Percentiles rank a stretch among this genome's conserved stretches.
Conservation (phyloP, 441 rosid species). For the Croton setiger region DNA sequence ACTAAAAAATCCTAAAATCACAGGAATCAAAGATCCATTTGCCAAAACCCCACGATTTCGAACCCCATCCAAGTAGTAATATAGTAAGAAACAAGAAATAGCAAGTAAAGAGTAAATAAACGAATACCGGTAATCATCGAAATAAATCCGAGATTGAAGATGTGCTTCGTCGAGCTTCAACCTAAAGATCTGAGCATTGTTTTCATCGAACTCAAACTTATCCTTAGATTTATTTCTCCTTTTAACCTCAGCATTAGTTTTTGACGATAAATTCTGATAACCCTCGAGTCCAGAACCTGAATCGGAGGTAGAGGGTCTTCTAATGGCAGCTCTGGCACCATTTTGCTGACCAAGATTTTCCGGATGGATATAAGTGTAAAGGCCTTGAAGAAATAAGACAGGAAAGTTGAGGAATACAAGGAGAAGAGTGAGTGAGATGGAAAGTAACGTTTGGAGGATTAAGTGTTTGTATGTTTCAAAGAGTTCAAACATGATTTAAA, state of each 20-base stretch:
- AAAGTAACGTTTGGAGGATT: constrained; percentile 39
- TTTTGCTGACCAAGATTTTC: constrained; percentile 52
- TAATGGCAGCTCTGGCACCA: constrained; percentile 64
- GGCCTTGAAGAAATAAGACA: constrained; percentile 59
- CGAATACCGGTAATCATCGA: constrained; percentile 45
- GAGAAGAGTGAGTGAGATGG: constrained; percentile 42
- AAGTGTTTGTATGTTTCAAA: constrained; percentile 45
- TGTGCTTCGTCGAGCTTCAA: constrained; percentile 75
- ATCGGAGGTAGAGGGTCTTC: constrained; percentile 51
- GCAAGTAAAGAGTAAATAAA: constrained; percentile 44
- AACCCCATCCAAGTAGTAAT: constrained; percentile 30
- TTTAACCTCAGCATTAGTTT: constrained; percentile 37
- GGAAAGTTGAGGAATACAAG: constrained; percentile 58
- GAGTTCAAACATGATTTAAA: constrained; percentile 32
- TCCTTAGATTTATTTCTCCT: constrained; percentile 65
- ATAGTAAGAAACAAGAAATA: constrained; percentile 44
- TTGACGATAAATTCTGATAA: constrained; percentile 34
- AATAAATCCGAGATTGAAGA: constrained; percentile 65
- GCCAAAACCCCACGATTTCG: constrained; percentile 38
- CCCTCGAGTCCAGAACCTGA: constrained; percentile 32
- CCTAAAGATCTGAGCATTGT: constrained; percentile 91
- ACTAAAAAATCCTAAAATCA: constrained; percentile 43
- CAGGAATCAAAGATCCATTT: constrained; percentile 52
- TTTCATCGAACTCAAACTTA: constrained; percentile 81
- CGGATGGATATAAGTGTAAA: constrained; percentile 82